Evolutionary conservation across 2,329 filamentous ascomycete genomes (phyloP).

Genomic region (Gnomoniopsis smithogilvyi): DNA sequence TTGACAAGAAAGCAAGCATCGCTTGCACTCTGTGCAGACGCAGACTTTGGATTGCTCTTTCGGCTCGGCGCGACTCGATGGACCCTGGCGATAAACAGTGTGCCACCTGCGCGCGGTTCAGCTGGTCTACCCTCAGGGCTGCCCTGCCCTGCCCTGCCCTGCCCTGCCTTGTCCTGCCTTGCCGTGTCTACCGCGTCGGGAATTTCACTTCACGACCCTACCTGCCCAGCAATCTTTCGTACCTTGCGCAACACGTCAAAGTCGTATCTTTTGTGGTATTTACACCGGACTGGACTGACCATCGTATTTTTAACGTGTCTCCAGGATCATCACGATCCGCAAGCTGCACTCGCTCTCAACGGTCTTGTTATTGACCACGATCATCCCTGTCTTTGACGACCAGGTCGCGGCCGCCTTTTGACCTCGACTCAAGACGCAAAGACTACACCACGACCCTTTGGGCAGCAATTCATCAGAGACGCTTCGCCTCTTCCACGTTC

Average conservation of each 20-base stretch:
- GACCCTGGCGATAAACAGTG: background rate
- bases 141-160: background rate
- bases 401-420: background rate
- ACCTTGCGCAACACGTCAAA: background rate
- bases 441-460: background rate
- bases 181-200: background rate
- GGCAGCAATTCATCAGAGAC: background rate
- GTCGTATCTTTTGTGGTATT: background rate
- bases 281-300: background rate
- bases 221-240: background rate
- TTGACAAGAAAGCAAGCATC: background rate
- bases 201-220: background rate
- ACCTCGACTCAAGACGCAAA: background rate
- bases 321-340: conserved; percentile 4
- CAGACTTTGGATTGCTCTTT: background rate
- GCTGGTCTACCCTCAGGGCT: background rate
- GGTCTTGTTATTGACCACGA: conserved; percentile 14
- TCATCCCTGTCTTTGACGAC: conserved; percentile 16
- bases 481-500: background rate
- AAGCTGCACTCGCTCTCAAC: conserved; percentile 4
- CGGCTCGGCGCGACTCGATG: background rate
- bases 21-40: background rate
- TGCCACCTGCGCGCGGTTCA: background rate
- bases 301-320: background rate
- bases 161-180: background rate